Evolutionary conservation across 2,329 filamentous ascomycete species (phyloP).

Genomic region (Diplodia corticola): DNA sequence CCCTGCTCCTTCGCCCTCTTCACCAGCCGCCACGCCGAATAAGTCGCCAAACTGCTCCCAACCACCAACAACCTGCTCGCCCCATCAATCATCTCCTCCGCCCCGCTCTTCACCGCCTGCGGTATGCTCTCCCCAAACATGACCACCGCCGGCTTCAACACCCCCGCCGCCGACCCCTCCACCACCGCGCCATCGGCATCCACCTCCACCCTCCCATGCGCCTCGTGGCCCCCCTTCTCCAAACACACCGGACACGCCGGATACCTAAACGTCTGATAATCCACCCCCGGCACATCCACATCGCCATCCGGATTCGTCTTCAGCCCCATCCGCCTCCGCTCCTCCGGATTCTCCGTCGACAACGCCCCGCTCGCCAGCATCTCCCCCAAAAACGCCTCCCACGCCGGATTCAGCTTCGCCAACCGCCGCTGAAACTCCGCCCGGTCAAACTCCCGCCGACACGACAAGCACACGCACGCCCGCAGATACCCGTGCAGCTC

Average conservation of each 20-base stretch:
- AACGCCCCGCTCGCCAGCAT: slow-evolving; percentile 74
- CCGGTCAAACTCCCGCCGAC: slow-evolving; percentile 69
- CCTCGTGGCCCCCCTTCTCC: slow-evolving; percentile 48
- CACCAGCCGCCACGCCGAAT: slow-evolving; percentile 88
- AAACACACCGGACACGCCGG: slow-evolving; percentile 85
- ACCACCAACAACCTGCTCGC: slow-evolving; percentile 75
- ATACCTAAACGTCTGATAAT: slow-evolving; percentile 88
- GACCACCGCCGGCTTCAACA: slow-evolving; percentile 88
- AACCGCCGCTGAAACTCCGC: slow-evolving; percentile 74
- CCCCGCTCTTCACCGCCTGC: slow-evolving; percentile 66
- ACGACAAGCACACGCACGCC: slow-evolving; percentile 77
- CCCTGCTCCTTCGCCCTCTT: slow-evolving; percentile 78
- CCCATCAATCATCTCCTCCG: slow-evolving; percentile 76
- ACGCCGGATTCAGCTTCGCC: slow-evolving; percentile 77
- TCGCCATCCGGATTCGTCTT: slow-evolving; percentile 93
- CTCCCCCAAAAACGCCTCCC: slow-evolving; percentile 73
- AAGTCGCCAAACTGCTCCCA: slow-evolving; percentile 89
- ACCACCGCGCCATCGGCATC: slow-evolving; percentile 82
- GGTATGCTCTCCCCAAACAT: slow-evolving; percentile 96
- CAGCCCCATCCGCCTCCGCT: slow-evolving; percentile 67
- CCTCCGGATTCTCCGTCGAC: slow-evolving; percentile 71
- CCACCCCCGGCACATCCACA: slow-evolving; percentile 82
- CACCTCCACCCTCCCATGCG: slow-evolving; percentile 57
- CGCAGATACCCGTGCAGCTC: slow-evolving; percentile 92
- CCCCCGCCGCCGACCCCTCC: slow-evolving; percentile 65